Conservation (phyloP, 768 basidiomycete species). For the Asterophora lycoperdoides region DNA sequence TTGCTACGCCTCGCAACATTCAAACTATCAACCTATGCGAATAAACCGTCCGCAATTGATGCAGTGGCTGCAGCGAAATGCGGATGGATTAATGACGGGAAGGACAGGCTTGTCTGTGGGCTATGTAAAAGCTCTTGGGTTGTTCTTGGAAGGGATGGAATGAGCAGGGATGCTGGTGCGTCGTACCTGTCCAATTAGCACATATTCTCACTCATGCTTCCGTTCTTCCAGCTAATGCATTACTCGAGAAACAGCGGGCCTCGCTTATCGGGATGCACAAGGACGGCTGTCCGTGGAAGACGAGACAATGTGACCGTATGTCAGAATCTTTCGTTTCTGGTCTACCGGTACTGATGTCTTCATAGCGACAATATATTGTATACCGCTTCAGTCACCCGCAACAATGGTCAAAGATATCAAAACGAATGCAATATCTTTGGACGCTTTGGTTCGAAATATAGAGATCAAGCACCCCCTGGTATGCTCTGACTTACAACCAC, state of each 20-base stretch:
- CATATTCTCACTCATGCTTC: background rate
- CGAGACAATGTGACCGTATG: conserved; percentile 75
- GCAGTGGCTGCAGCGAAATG: conserved; percentile 79
- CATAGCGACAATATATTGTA: conserved; percentile 66
- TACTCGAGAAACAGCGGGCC: conserved; percentile 69
- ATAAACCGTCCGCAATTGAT: conserved; percentile 69
- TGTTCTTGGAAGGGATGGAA: conserved; percentile 61
- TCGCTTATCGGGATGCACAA: conserved; percentile 72
- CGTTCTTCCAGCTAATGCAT: conserved; percentile 48
- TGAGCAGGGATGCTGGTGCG: conserved; percentile 76
- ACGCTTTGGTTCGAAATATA: conserved; percentile 48
- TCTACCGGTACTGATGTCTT: background rate
- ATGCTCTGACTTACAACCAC: conserved; percentile 19
- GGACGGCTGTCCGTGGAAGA: conserved; percentile 80
- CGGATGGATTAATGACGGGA: conserved; percentile 82
- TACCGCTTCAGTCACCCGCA: conserved; percentile 66
- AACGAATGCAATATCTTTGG: conserved; percentile 47
- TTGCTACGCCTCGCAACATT: conserved; percentile 71
- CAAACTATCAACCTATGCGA: conserved; percentile 75
- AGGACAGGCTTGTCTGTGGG: conserved; percentile 72
- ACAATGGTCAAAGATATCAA: conserved; percentile 60
- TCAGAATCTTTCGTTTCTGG: conserved; percentile 4
- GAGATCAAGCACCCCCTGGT: conserved; percentile 74
- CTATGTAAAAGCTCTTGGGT: conserved; percentile 74
- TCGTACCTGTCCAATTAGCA: conserved; percentile 25